phyloP scores from a whole-genome alignment of 192 early-diverging fungal genomes.

The Backusella tarrabulga region DNA sequence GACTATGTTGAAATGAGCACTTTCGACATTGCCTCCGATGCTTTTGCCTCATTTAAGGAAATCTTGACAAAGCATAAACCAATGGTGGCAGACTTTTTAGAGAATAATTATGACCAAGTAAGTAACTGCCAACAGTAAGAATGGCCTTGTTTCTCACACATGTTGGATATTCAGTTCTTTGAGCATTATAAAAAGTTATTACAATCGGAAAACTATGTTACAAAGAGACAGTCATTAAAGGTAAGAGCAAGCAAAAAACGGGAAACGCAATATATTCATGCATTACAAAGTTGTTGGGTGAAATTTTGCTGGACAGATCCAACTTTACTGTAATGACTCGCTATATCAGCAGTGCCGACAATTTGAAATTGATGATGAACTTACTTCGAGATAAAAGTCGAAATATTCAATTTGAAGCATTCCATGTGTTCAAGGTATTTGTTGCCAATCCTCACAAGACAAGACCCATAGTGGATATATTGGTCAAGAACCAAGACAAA shows the following conservation, averaged over 20 bases:
- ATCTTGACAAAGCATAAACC: conserved; percentile 93
- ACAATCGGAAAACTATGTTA: conserved; percentile 95
- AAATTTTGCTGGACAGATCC: conserved; percentile 92
- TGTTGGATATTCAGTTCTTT: conserved; percentile 62
- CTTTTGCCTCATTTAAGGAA: conserved; percentile 98
- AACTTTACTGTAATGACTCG: conserved; percentile 95
- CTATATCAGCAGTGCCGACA: conserved; percentile 89
- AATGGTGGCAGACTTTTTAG: conserved; percentile 87
- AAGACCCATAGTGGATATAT: conserved; percentile 87
- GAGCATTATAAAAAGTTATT: conserved; percentile 82
- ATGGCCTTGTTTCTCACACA: neutral
- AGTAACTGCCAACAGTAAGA: neutral
- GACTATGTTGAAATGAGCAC: conserved; percentile 94
- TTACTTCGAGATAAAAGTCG: conserved; percentile 90
- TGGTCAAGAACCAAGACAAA: conserved; percentile 89
- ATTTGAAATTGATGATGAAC: conserved; percentile 98
- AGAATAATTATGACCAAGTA: conserved; percentile 84
- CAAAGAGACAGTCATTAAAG: conserved; percentile 97
- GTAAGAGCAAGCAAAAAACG: conserved; percentile 41
- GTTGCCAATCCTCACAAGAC: conserved; percentile 98
- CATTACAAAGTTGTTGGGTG: conserved; percentile 78
- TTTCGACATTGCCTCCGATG: conserved; percentile 98
- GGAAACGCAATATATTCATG: neutral
- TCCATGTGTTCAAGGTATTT: conserved; percentile 99
- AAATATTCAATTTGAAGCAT: conserved; percentile 99